Conservation (phyloP, 805 yeast genomes). For the Kuraishia piskuri region DNA sequence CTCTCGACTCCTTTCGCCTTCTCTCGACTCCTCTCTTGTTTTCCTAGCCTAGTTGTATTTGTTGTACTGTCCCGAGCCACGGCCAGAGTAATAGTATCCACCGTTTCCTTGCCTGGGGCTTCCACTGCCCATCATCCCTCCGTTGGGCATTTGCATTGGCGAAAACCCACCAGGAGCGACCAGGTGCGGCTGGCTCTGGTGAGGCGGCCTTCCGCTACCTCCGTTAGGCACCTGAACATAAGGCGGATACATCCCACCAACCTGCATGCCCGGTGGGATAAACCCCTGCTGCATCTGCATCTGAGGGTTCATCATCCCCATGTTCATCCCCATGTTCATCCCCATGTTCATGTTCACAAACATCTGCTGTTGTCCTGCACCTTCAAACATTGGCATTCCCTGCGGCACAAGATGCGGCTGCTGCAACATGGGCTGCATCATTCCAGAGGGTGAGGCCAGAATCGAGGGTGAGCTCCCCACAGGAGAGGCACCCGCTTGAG, state of each 20-base stretch:
- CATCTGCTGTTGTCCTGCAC: neutral
- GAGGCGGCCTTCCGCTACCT: neutral
- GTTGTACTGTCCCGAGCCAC: neutral
- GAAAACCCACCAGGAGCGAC: neutral
- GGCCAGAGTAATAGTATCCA: neutral
- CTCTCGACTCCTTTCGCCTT: neutral
- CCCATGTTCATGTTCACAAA: neutral
- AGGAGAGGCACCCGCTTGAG: slow-evolving; percentile 6
- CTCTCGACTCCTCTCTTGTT: neutral
- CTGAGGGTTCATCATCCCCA: neutral
- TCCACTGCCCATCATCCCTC: neutral
- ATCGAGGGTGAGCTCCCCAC: slow-evolving; percentile 2
- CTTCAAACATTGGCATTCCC: slow-evolving; percentile 2
- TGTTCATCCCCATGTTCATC: neutral
- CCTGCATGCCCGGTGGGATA: neutral
- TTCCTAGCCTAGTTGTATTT: neutral
- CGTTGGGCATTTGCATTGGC: neutral
- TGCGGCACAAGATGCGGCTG: slow-evolving; percentile 1
- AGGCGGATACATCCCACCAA: neutral
- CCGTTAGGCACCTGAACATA: neutral
- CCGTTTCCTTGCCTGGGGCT: neutral
- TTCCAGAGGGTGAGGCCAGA: slow-evolving; percentile 5
- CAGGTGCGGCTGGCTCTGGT: neutral
- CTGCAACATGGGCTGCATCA: slow-evolving; percentile 4
- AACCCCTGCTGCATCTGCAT: slow-evolving; percentile 1